Conservation (phyloP, 306 rosid species). For the Mucuna pruriens region DNA sequence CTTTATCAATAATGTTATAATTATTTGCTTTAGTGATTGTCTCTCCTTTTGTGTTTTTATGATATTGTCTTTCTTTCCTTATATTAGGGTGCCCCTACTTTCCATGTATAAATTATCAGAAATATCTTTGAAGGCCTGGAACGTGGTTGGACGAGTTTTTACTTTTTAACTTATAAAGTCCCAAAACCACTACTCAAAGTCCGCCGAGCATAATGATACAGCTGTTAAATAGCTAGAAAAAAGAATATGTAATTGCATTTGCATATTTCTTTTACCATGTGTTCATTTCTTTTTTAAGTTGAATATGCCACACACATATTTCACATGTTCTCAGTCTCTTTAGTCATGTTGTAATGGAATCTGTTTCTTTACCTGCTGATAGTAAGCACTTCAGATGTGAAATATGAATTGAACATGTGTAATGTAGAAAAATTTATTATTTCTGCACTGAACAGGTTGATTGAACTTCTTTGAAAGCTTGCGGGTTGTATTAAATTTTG, state of each 20-base stretch:
- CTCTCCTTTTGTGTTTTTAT: not conserved
- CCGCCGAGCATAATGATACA: not conserved
- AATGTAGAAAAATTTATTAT: not conserved
- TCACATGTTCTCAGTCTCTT: not conserved
- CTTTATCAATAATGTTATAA: not conserved
- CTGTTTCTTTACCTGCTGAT: not conserved
- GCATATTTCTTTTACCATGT: constrained; percentile 2
- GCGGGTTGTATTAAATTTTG: constrained; percentile 54
- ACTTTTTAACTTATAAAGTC: not conserved
- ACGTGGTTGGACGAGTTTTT: constrained; percentile 18
- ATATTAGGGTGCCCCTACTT: not conserved
- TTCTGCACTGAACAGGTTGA: constrained; percentile 41
- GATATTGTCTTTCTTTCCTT: constrained; percentile 17
- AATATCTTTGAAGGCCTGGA: not conserved
- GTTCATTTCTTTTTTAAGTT: not conserved
- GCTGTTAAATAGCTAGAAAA: not conserved
- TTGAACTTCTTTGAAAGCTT: constrained; percentile 50
- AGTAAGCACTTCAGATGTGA: not conserved
- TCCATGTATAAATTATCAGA: not conserved
- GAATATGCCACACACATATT: not conserved
- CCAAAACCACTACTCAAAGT: not conserved
- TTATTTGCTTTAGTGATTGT: constrained; percentile 7
- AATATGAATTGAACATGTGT: not conserved
- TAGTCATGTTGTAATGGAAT: constrained; percentile 10
- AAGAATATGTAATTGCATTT: not conserved